A percentile compares a stretch with the other conserved stretches of the same genome.
phyloP scores from a whole-genome alignment of 2,329 filamentous ascomycete species.

The Talaromyces islandicus region DNA sequence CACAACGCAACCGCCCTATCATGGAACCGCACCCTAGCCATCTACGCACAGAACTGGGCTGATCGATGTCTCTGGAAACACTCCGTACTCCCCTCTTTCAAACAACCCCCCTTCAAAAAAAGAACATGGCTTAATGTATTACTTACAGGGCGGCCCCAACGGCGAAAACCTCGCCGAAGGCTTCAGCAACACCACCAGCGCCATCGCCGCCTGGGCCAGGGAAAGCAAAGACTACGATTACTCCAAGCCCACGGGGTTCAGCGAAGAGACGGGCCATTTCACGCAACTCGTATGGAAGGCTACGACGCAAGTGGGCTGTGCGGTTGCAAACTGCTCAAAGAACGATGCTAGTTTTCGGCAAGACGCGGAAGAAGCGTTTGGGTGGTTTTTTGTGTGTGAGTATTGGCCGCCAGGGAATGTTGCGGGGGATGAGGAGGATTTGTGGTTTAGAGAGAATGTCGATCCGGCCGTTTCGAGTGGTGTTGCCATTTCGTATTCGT shows the following conservation, averaged over 20 bases:
- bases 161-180: slow-evolving; percentile 72
- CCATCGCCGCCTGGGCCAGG: slow-evolving; percentile 61
- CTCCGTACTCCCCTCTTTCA: not conserved
- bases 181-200: slow-evolving; percentile 53
- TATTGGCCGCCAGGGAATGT: slow-evolving; percentile 65
- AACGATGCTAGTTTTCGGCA: slow-evolving; percentile 18
- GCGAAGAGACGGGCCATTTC: slow-evolving; percentile 65
- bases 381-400: slow-evolving; percentile 65
- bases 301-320: slow-evolving; percentile 59
- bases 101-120: not conserved
- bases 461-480: slow-evolving; percentile 6
- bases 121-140: not conserved
- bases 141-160: slow-evolving; percentile 50
- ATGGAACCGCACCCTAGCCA: slow-evolving; percentile 62
- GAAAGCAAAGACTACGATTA: slow-evolving; percentile 58
- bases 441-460: slow-evolving; percentile 30
- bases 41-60: slow-evolving; percentile 60
- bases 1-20: slow-evolving; percentile 62
- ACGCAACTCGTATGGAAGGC: slow-evolving; percentile 67
- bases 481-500: not conserved
- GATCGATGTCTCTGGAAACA: slow-evolving; percentile 45
- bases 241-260: slow-evolving; percentile 48
- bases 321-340: slow-evolving; percentile 21
- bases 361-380: slow-evolving; percentile 27
- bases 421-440: slow-evolving; percentile 23